Evolutionary conservation across 192 early-diverging fungal genomes (phyloP), one percentile per base, ranked within the genome.

Genomic region (Coemansia sp.): DNA sequence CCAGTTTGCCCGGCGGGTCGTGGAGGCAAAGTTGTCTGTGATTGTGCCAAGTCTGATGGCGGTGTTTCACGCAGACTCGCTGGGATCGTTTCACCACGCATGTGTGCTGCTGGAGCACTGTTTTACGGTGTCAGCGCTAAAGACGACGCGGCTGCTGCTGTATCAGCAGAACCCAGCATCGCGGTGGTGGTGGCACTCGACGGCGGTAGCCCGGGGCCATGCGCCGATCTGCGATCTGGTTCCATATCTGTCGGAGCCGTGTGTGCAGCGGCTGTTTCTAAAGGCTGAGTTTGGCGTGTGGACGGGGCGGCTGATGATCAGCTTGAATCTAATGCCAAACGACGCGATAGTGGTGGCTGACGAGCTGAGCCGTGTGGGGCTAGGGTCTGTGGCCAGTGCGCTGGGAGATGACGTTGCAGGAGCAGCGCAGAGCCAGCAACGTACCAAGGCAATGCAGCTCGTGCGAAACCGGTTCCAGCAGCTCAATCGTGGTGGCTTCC

Each of bases 181-280:
- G 52, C 69, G 74, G 47, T 76, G 74, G 74, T 76, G 74, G 72
- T 37, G 61, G 22, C 61, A 59, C 31, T 82, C 79, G n/a, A 65
- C 65, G 6, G 52, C 74, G 6, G 73, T 76, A n/a, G 70, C 73
- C 9, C 68, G 61, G 56, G 79, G 79, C 21, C 60, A 58, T 11
- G 74, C 79, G 48, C 79, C 74, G 27, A 82, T 82, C 43, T 82
- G 79, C 79, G 79, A 82, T 41, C 45, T 82, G 3, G 14, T 82
- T 21, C 79, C 79, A 6, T 82, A 82, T 29, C 59, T 82, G 6
- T 76, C 74, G 10, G 79, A 82, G 65, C 74, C 79, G 1, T 76
- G 74, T 43, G 71, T 82, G 25, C 79, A 82, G 74, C 62, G 71
- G 43, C 57, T 76, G 59, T 82, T 82, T 50, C 65, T 72, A 41